Evolutionary conservation across 2,329 filamentous ascomycete species (phyloP).

Genomic region (Alternaria arborescens): DNA sequence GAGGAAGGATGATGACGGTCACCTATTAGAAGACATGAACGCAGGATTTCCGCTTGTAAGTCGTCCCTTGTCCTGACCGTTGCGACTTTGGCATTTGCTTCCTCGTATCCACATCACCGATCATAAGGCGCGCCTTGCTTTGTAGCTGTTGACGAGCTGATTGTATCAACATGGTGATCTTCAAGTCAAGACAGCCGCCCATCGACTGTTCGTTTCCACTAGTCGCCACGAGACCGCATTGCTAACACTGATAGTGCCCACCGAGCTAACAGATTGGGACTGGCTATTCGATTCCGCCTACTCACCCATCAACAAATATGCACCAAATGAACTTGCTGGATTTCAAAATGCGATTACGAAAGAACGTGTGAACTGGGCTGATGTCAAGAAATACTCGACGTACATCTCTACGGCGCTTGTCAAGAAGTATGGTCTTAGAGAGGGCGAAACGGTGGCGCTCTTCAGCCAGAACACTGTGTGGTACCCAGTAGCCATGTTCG

Average conservation of each 20-base stretch:
- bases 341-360: constrained; percentile 68
- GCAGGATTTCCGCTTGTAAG: background rate
- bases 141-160: background rate
- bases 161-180: constrained; percentile 47
- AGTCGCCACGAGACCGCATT: background rate
- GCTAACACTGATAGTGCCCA: constrained; percentile 56
- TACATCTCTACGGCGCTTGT: constrained; percentile 68
- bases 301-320: constrained; percentile 58
- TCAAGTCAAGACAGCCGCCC: constrained; percentile 55
- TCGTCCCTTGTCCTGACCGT: background rate
- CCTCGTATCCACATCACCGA: background rate
- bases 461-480: constrained; percentile 72
- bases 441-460: constrained; percentile 66
- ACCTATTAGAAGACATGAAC: background rate
- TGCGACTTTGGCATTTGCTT: background rate
- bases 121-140: background rate
- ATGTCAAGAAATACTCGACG: constrained; percentile 66
- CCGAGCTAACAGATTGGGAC: constrained; percentile 65
- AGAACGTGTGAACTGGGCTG: constrained; percentile 65
- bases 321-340: constrained; percentile 56
- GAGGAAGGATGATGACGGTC: constrained; percentile 25
- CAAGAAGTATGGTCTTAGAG: constrained; percentile 62
- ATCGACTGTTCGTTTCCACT: constrained; percentile 48
- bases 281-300: constrained; percentile 68
- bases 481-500: constrained; percentile 71